Evolutionary conservation across 2,329 filamentous ascomycete species (phyloP).

Genomic region (Colletotrichum sp.): DNA sequence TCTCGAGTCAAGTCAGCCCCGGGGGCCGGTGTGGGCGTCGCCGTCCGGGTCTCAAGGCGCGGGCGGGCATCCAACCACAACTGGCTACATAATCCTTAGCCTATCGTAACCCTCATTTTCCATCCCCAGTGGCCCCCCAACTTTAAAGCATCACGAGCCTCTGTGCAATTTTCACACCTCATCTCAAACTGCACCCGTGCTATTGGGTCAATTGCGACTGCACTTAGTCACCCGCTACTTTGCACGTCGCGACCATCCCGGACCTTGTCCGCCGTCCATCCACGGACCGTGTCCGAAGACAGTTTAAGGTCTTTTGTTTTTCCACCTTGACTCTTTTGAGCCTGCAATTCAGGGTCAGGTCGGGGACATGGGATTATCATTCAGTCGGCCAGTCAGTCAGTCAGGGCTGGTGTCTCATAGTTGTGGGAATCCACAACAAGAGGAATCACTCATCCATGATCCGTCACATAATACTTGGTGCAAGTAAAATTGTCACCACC

Average conservation of each 20-base stretch:
- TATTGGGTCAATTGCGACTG: slow-evolving; percentile 5
- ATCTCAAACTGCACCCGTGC: slow-evolving; percentile 20
- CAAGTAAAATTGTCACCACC: neutral
- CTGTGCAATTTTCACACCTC: slow-evolving; percentile 18
- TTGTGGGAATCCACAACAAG: neutral
- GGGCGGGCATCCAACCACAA: slow-evolving; percentile 17
- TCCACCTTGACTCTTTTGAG: neutral
- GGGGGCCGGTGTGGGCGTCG: slow-evolving; percentile 3
- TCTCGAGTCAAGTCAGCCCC: slow-evolving; percentile 18
- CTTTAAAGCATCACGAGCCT: slow-evolving; percentile 21
- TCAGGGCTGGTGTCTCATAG: neutral
- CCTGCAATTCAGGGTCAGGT: neutral
- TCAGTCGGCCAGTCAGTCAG: neutral
- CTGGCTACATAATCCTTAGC: slow-evolving; percentile 20
- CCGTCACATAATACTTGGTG: neutral
- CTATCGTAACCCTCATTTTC: slow-evolving; percentile 10
- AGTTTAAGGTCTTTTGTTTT: neutral
- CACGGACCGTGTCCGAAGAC: slow-evolving; percentile 9
- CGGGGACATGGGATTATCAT: neutral
- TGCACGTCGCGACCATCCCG: neutral
- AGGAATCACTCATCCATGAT: neutral
- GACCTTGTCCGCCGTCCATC: neutral
- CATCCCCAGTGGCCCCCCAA: neutral
- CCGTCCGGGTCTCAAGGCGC: neutral
- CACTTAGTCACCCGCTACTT: slow-evolving; percentile 6